Conservation (phyloP, 352 stramenopile genomes). For the Pythium sp. region DNA sequence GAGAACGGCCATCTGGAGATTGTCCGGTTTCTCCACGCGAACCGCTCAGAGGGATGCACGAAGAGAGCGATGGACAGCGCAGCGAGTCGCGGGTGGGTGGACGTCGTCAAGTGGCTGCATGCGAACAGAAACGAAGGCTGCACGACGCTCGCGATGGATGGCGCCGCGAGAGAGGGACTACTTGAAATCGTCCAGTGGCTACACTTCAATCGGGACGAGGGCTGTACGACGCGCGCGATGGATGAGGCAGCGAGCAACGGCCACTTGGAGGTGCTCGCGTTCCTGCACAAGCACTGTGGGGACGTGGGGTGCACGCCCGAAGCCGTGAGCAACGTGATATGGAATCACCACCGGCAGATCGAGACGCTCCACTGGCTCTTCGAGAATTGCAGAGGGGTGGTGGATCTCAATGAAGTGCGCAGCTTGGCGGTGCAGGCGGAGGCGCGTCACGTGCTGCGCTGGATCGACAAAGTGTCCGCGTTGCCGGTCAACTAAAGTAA, state of each 20-base stretch:
- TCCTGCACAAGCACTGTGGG: conserved; percentile 3
- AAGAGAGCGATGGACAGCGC: conserved; percentile 14
- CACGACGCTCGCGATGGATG: conserved; percentile 25
- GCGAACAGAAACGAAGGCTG: conserved; percentile 20
- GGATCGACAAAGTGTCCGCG: conserved; percentile 6
- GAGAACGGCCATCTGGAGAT: conserved; percentile 14
- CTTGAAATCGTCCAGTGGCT: conserved; percentile 15
- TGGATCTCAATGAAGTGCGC: conserved; percentile 6
- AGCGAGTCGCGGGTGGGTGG: conserved; percentile 3
- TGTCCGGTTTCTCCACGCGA: conserved; percentile 8
- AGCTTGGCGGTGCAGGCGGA: background rate
- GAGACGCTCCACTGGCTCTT: conserved; percentile 19
- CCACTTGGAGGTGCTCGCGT: conserved; percentile 8
- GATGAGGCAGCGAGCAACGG: conserved; percentile 10
- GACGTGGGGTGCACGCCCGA: conserved; percentile 12
- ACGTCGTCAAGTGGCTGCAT: conserved; percentile 21
- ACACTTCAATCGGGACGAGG: conserved; percentile 2
- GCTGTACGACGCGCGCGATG: conserved; percentile 14
- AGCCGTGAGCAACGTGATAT: conserved; percentile 4
- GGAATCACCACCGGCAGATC: conserved; percentile 17
- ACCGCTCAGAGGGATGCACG: conserved; percentile 11
- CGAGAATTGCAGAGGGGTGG: background rate
- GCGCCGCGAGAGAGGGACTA: conserved; percentile 17
- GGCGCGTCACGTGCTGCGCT: conserved; percentile 8
- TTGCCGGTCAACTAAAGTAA: too few species aligned